Evolutionary conservation across 805 yeast genomes (phyloP), one percentile per base, ranked within the genome.

Genomic region (Monosporozyma siamensis): DNA sequence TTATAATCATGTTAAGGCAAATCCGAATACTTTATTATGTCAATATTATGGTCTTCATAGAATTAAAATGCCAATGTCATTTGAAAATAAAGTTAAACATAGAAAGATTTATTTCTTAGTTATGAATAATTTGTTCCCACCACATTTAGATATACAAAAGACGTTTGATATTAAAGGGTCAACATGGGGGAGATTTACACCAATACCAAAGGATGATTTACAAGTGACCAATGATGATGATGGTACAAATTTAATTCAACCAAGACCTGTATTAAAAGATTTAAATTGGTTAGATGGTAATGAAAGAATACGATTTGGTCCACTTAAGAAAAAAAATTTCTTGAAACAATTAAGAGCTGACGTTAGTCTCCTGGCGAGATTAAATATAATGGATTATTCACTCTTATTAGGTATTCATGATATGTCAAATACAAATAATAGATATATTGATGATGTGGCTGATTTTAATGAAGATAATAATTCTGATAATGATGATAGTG

Each of bases 51-150:
- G 99, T 0, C 70, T 92, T 41, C 97, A 92, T 60, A 70, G 99
- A 46, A 80, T 92, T 39, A 88, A 90, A 61, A 80, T 90, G 77
- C 95, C 95, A 7, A 72, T 80, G 36, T 56, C 63, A 7, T 65
- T 67, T 40, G 56, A 56, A 48, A 56, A 54, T 35, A 61, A 60
- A 43, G 53, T 63, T 18, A 59, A 64, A 40, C 75, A 73, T 34
- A 72, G 88, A 42, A 89, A 85, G 58, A 85, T 92, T 31, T 95
- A 92, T 64, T 90, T 92, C 52, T 71, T 92, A 42, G 96, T 92
- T 26, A 92, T 92, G 98, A 92, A 92, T 68, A 92, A 92, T 57
- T 71, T 92, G 39, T 92, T 94, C 65, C 97, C 99, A 0, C 95
- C 97, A 6, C 86, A 85, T 55, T 71, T 88, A 39, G 92, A 84